Percentiles rank a stretch among this genome's conserved stretches.
phyloP scores from a whole-genome alignment of 2,329 filamentous ascomycete genomes.

The Fusarium torreyae region DNA sequence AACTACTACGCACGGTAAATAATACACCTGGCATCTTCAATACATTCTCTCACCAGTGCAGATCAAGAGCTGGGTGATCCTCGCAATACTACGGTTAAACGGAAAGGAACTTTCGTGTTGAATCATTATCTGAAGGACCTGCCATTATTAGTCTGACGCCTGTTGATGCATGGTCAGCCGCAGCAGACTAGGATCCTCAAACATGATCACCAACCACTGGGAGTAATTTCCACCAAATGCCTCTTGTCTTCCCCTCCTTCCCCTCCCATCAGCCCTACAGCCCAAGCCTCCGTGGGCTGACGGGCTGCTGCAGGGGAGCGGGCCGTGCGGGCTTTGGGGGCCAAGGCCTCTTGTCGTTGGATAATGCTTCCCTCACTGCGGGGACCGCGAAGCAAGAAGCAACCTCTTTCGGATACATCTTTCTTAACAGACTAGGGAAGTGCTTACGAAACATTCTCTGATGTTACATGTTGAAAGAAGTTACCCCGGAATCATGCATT shows the following conservation, averaged over 20 bases:
- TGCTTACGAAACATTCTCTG: not conserved
- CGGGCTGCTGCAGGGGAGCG: slow-evolving; percentile 8
- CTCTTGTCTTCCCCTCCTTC: not conserved
- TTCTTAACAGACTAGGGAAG: not conserved
- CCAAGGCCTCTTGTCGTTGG: slow-evolving; percentile 20
- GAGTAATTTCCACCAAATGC: slow-evolving; percentile 7
- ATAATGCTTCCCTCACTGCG: not conserved
- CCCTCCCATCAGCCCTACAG: slow-evolving; percentile 33
- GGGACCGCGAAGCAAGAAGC: not conserved
- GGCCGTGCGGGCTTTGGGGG: slow-evolving; percentile 22
- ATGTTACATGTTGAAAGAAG: not conserved
- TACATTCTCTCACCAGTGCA: too few species aligned
- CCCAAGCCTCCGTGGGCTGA: slow-evolving; percentile 30
- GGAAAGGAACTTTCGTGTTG: not conserved
- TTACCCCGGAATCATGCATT: not conserved
- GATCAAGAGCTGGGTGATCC: too few species aligned
- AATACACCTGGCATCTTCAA: too few species aligned
- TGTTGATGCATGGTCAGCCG: slow-evolving; percentile 33
- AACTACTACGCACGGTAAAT: too few species aligned
- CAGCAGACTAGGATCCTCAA: slow-evolving; percentile 16
- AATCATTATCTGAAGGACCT: not conserved
- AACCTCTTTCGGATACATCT: slow-evolving; percentile 19
- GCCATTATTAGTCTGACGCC: slow-evolving; percentile 13
- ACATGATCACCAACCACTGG: slow-evolving; percentile 7
- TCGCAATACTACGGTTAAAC: not conserved